These are phyloP conservation scores for Cardamine chenopodiifolia DNA, from an alignment of 345 rosid genomes.

Conservation along the genomic window DNA sequence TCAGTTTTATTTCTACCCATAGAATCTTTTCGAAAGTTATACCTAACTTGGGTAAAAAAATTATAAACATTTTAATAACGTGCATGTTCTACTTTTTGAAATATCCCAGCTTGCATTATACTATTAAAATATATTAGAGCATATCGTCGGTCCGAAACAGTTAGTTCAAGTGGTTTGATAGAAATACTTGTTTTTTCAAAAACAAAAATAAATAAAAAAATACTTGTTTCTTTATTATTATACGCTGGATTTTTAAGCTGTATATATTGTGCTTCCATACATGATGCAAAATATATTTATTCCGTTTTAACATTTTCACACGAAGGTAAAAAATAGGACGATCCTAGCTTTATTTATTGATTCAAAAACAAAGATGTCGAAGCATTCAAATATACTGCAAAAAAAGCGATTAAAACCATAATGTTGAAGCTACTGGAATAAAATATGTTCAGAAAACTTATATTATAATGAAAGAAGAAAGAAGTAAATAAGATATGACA, in stretches of 20 bases:
- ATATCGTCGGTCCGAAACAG: not conserved
- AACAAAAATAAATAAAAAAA: no score
- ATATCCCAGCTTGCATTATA: conserved; percentile 6
- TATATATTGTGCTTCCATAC: not conserved
- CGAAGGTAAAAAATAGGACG: no score
- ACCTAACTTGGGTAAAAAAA: conserved; percentile 27
- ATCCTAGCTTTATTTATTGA: no score
- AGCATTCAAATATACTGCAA: no score
- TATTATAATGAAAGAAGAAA: not conserved
- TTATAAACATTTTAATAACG: conserved; percentile 2
- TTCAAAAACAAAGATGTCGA: no score
- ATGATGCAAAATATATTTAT: no score
- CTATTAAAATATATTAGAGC: not conserved
- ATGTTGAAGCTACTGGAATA: no score
- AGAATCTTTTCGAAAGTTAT: conserved; percentile 33
- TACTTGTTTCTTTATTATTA: no score
- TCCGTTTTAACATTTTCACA: no score
- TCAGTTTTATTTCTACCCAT: conserved; percentile 6
- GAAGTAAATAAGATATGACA: not conserved
- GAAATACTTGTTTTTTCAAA: not conserved
- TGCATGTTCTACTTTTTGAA: conserved; percentile 17
- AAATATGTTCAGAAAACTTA: no score
- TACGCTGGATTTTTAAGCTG: not conserved
- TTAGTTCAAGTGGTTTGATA: not conserved
- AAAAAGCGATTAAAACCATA: no score